Evolutionary conservation across 768 basidiomycete species (phyloP), one percentile per base, ranked within the genome.

Genomic region (Postia placenta): DNA sequence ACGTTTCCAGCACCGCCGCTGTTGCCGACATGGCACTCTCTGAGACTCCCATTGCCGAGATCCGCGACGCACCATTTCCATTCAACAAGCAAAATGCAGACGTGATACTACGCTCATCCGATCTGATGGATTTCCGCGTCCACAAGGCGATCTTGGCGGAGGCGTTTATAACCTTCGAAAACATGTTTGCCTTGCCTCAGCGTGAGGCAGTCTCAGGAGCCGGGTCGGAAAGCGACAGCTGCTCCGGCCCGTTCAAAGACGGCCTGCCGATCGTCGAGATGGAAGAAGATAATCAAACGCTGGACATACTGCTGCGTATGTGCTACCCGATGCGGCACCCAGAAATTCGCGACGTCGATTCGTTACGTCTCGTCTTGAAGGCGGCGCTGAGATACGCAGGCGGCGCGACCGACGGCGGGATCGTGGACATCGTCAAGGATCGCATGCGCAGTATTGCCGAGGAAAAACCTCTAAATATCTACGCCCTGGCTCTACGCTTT

Each of bases 61-160:
- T 27, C 15, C 7, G 26, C 5, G 43, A 26, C 5, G 27, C 41
- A 15, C 30, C 41, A 5, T 25, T 33, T 11, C 54, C 54, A 15
- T 54, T 53, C 50, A 27, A 53, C 42, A 49, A 50, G 4, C 15
- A 33, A 2, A 9, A 33, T 3, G 53, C 50, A 5, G 57, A 58
- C 37, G 27, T 52, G 19, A 41, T 55, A 26, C 51, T 60, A 4
- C 55, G 49, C 9, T 59, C 64, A 11, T 35, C 42, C 5, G 51
- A 56, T 48, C 9, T 14, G 11, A 53, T 53, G 35, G 53, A 52
- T 7, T 60, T 60, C 37, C 43, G 48, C 26, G 51, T 56, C 4
- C 48, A 44, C 15, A 41, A 26, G 3, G 19, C 15, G 14, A 56
- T 60, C 33, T 43, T 58, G 9, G 28, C 44, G 2, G 45, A 56